phyloP scores from a whole-genome alignment of 2,329 filamentous ascomycete species.

The Spiromastix sp. region DNA sequence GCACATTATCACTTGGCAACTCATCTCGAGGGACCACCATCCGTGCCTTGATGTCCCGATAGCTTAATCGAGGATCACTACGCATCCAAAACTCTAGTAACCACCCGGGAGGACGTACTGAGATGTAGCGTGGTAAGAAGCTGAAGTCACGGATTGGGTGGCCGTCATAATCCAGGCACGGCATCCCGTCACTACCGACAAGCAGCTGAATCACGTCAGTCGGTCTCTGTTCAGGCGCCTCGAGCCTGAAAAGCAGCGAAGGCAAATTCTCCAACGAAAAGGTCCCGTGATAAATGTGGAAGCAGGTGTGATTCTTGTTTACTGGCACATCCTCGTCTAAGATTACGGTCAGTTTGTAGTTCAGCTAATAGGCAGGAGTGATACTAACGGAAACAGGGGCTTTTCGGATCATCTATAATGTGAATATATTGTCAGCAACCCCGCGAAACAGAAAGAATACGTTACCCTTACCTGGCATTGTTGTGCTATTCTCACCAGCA shows the following conservation, averaged over 20 bases:
- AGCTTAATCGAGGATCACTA: conserved; percentile 17
- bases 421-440: too few relatives aligned
- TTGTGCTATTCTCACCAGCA: too few relatives aligned
- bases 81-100: conserved; percentile 23
- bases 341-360: not conserved
- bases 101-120: conserved; percentile 17
- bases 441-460: too few relatives aligned
- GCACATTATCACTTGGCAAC: conserved; percentile 15
- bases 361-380: too few relatives aligned
- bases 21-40: conserved; percentile 14
- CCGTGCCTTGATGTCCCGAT: conserved; percentile 20
- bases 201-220: conserved; percentile 5
- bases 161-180: conserved; percentile 9
- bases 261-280: conserved; percentile 15
- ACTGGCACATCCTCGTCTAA: conserved; percentile 4
- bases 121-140: conserved; percentile 21
- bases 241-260: conserved; percentile 17
- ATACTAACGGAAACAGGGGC: too few relatives aligned
- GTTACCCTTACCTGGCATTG: too few relatives aligned
- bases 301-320: conserved; percentile 15
- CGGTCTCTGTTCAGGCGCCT: conserved; percentile 8
- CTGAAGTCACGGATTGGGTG: conserved; percentile 15
- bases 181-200: conserved; percentile 11
- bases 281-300: conserved; percentile 14
- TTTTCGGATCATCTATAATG: too few relatives aligned